Conservation (phyloP, 176 grass and related monocot species). For the Secale cereale region DNA sequence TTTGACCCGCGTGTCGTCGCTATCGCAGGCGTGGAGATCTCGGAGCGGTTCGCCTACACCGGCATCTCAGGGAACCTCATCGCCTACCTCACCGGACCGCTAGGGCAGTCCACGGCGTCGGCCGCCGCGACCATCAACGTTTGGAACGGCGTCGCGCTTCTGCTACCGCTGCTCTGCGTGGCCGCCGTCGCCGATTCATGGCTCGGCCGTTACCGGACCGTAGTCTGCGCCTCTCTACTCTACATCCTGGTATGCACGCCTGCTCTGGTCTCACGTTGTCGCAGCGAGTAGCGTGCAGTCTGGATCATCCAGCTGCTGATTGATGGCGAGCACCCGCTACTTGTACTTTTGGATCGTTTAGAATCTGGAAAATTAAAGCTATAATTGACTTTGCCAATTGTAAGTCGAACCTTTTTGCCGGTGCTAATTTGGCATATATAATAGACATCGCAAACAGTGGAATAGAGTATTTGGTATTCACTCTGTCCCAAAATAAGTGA, state of each 20-base stretch:
- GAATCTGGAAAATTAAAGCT: background rate
- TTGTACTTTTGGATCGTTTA: background rate
- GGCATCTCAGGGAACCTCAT: conserved; percentile 61
- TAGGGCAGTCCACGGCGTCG: conserved; percentile 48
- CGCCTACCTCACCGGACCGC: conserved; percentile 52
- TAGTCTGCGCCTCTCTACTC: conserved; percentile 39
- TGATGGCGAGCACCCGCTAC: background rate
- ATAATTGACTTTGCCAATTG: background rate
- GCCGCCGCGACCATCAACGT: conserved; percentile 53
- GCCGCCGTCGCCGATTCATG: conserved; percentile 59
- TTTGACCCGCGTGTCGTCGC: background rate
- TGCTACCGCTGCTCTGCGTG: conserved; percentile 51
- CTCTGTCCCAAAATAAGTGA: too few species aligned
- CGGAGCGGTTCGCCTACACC: conserved; percentile 44
- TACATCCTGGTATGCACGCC: conserved; percentile 48
- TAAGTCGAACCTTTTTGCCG: background rate
- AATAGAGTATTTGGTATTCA: too few species aligned
- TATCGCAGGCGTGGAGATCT: conserved; percentile 50
- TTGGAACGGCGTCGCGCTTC: conserved; percentile 34
- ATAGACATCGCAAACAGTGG: background rate
- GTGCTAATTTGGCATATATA: background rate
- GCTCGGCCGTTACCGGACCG: conserved; percentile 55
- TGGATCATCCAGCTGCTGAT: background rate
- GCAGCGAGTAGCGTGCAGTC: too few species aligned
- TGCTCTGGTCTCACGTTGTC: too few species aligned